phyloP scores from a whole-genome alignment of 805 yeast genomes.

The Candida namnaoensis region DNA sequence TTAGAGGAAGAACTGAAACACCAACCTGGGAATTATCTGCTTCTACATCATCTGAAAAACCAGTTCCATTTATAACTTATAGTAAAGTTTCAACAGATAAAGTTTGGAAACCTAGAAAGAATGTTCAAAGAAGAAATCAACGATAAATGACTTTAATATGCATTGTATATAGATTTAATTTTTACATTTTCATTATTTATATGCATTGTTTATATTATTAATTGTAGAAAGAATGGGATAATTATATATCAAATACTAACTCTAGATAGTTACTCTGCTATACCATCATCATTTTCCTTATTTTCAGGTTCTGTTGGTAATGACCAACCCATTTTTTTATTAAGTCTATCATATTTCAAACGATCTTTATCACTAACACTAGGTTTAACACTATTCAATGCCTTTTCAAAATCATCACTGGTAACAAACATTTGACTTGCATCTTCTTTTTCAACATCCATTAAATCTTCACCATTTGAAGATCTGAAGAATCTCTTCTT shows the following conservation, averaged over 20 bases:
- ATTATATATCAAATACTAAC: too few relatives aligned
- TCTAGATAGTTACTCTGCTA: background rate
- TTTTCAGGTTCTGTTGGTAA: constrained; percentile 21
- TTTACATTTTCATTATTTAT: too few relatives aligned
- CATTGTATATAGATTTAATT: background rate
- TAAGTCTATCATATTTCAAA: constrained; percentile 62
- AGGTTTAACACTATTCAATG: constrained; percentile 73
- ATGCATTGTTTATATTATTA: too few relatives aligned
- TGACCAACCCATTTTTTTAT: constrained; percentile 71
- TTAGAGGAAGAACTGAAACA: constrained; percentile 57
- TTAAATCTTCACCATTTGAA: constrained; percentile 38
- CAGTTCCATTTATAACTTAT: constrained; percentile 37
- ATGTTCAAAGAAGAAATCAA: constrained; percentile 39
- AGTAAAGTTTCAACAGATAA: constrained; percentile 34
- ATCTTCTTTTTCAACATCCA: constrained; percentile 29
- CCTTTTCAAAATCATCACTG: constrained; percentile 55
- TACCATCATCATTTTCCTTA: constrained; percentile 8
- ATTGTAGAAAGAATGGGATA: too few relatives aligned
- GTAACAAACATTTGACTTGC: constrained; percentile 44
- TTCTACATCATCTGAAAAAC: constrained; percentile 5
- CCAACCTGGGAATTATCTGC: constrained; percentile 49
- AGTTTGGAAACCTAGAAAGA: constrained; percentile 49
- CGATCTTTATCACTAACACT: constrained; percentile 87
- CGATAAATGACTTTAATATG: constrained; percentile 7
- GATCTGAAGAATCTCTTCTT: constrained; percentile 59